These are phyloP conservation scores for Olyra latifolia DNA, from an alignment of 176 grass and related monocot genomes.

Conservation along the genomic window DNA sequence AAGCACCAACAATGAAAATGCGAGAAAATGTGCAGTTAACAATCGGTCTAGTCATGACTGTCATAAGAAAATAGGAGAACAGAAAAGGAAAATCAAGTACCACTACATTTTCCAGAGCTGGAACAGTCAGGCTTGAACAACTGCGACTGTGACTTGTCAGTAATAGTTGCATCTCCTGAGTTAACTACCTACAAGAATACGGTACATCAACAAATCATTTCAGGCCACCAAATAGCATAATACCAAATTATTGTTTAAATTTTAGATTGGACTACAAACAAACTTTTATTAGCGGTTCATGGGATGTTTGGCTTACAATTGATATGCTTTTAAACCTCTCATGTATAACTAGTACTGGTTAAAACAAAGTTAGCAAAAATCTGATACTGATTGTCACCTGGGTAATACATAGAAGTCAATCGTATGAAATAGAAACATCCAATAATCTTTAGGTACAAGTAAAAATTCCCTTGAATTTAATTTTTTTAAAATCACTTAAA, in stretches of 20 bases:
- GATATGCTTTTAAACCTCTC: not conserved
- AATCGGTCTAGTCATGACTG: not conserved
- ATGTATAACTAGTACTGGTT: conserved; percentile 13
- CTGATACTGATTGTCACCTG: not conserved
- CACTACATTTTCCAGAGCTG: conserved; percentile 85
- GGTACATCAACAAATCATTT: conserved; percentile 20
- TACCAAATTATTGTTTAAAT: conserved; percentile 3
- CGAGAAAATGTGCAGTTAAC: not conserved
- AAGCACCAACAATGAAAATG: not conserved
- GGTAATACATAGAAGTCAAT: not conserved
- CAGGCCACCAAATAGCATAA: not conserved
- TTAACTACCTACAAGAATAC: conserved; percentile 55
- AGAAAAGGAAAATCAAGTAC: conserved; percentile 62
- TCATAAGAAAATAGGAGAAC: conserved; percentile 10
- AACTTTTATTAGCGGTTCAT: not conserved
- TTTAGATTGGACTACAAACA: not conserved
- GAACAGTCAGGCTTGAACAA: conserved; percentile 69
- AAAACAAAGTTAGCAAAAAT: not conserved
- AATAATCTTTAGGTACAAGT: not conserved
- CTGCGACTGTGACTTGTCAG: conserved; percentile 42
- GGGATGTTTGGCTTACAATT: not conserved
- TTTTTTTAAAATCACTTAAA: too few species aligned
- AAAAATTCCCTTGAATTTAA: not conserved
- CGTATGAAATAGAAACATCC: not conserved
- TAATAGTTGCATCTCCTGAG: conserved; percentile 45